These are phyloP conservation scores for Heliocybe sulcata DNA, from an alignment of 1,284 basidiomycete species.

Conservation along the genomic window DNA sequence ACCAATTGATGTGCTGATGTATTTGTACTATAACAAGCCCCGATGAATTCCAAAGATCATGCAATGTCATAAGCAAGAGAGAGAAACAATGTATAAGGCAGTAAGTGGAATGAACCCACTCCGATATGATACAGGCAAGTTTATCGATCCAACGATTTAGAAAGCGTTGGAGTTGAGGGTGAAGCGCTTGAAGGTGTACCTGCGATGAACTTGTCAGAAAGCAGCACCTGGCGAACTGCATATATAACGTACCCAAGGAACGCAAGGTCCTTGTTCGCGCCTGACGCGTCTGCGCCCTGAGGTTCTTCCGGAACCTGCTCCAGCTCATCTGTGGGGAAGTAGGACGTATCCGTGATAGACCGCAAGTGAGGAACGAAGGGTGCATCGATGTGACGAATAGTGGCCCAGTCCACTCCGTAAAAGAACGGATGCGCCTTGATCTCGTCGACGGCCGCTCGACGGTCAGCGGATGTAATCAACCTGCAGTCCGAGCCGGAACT, in stretches of 20 bases:
- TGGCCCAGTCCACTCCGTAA: conserved; percentile 92
- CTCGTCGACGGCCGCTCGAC: conserved; percentile 77
- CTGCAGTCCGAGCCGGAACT: conserved; percentile 22
- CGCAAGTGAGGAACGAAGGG: conserved; percentile 93
- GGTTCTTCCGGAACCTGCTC: conserved; percentile 77
- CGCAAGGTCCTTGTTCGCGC: conserved; percentile 84
- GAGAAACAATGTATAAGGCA: not conserved
- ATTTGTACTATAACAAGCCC: not conserved
- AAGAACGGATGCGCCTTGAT: conserved; percentile 96
- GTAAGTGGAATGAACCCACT: not conserved
- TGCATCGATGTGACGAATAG: conserved; percentile 88
- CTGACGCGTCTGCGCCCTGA: conserved; percentile 59
- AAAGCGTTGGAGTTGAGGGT: conserved; percentile 32
- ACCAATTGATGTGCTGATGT: conserved; percentile 1
- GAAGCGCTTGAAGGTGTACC: conserved; percentile 82
- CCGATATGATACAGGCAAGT: not conserved
- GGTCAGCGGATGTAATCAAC: conserved; percentile 82
- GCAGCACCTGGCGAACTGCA: conserved; percentile 6
- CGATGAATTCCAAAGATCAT: not conserved
- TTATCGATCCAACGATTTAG: conserved; percentile 13
- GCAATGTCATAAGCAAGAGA: not conserved
- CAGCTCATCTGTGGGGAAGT: conserved; percentile 97
- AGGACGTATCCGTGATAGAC: conserved; percentile 91
- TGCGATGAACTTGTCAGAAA: conserved; percentile 19
- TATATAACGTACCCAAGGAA: conserved; percentile 74